Percentiles rank a stretch among this genome's conserved stretches.
Evolutionary conservation across 495 filamentous ascomycete species (phyloP).

Genomic region (Cladorrhinum samala): DNA sequence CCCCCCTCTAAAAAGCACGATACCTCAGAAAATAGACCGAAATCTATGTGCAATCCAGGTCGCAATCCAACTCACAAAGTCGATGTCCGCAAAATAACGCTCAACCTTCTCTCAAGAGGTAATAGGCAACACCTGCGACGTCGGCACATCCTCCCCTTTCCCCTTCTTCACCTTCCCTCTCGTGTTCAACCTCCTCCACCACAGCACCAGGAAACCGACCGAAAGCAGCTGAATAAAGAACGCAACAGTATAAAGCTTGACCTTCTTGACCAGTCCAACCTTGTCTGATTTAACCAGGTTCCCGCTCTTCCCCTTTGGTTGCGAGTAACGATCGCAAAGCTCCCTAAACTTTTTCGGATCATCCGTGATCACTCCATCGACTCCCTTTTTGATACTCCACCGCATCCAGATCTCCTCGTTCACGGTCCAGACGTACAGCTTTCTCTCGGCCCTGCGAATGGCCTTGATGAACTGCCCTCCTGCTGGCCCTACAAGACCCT

Average conservation of each 20-base stretch:
- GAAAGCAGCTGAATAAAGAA: constrained; percentile 15
- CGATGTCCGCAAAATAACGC: no score
- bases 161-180: constrained; percentile 1
- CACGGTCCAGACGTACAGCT: constrained; percentile 77
- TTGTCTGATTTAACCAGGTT: not conserved
- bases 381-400: constrained; percentile 50
- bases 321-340: constrained; percentile 30
- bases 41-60: no score
- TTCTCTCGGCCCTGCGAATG: constrained; percentile 45
- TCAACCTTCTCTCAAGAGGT: not conserved
- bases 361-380: constrained; percentile 54
- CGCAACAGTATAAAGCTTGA: constrained; percentile 15
- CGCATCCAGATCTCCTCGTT: constrained; percentile 69
- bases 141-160: not conserved
- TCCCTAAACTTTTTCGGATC: constrained; percentile 44
- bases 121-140: not conserved
- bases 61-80: no score
- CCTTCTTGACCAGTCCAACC: not conserved
- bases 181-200: constrained; percentile 14
- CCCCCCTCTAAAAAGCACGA: no score
- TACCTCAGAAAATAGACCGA: no score
- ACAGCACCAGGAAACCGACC: constrained; percentile 8
- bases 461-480: constrained; percentile 60
- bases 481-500: constrained; percentile 55
- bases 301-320: not conserved